Evolutionary conservation across 805 yeast genomes (phyloP), one percentile per base, ranked within the genome.

Genomic region (Wickerhamiella galacta): DNA sequence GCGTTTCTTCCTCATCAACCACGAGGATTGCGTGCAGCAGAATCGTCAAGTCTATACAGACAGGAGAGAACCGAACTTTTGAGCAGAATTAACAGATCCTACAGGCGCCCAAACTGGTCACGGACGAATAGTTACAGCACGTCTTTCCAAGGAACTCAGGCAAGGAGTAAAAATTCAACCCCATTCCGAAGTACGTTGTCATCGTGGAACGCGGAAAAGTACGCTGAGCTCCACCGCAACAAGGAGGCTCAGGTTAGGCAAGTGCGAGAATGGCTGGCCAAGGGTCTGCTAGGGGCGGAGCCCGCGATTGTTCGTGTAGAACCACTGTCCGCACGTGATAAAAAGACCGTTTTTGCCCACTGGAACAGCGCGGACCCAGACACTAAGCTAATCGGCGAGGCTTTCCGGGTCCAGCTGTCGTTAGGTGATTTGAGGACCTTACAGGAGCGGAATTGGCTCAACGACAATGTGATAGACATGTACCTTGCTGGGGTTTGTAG

Each of bases 401-500:
- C 28, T 18, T 25, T 21, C 34, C 44, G 57, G 25, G 68, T 85
- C 27, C 87, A 78, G 31, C 66, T 85, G 2, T 56, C 57, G 3
- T 66, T 67, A 0, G 56, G 68, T 21, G 98, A 90, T 51, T 53
- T 87, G 35, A 61, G 64, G 28, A 82, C 95, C 0, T 58, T 90
- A 21, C 56, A 64, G 6, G 78, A 75, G 34, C 63, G 75, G 4
- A 56, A 64, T 25, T 90, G 98, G 98, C 63, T 90, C 20, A 90
- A 90, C 50, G 98, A 90, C 53, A 79, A 75, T 28, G 66, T 90
- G 4, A 85, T 90, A 37, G 96, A 90, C 48, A 75, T 73, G 44
- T 87, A 76, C 50, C 60, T 85, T 46, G 60, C 62, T 28, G 44
- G 75, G 43, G 14, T n/a, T 7, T n/a, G n/a, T n/a, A n/a, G n/a